Conservation (phyloP, 805 yeast species). For the Wickerhamiella occidentalis region DNA sequence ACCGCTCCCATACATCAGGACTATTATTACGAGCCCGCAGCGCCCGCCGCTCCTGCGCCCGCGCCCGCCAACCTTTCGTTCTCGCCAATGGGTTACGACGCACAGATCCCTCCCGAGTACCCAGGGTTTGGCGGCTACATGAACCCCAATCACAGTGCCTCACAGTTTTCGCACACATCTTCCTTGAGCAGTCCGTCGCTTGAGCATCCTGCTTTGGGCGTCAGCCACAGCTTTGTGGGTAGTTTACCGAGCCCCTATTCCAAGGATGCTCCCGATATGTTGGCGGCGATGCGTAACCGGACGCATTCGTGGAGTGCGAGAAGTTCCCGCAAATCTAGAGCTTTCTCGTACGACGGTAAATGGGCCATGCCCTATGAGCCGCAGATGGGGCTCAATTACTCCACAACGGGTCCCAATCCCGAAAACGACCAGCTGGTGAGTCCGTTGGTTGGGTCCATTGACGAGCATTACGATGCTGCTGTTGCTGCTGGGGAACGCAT, state of each 20-base stretch:
- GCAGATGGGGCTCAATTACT: background rate
- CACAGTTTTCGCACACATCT: background rate
- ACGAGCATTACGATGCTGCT: background rate
- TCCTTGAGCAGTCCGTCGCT: background rate
- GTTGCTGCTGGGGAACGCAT: background rate
- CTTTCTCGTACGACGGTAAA: background rate
- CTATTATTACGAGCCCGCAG: slow-evolving; percentile 3
- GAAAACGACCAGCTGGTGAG: background rate
- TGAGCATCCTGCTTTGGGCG: background rate
- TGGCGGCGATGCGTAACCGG: slow-evolving; percentile 6
- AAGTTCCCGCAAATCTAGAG: background rate
- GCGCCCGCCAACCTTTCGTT: too few relatives aligned
- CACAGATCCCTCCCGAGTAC: background rate
- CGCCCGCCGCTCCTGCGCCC: too few relatives aligned
- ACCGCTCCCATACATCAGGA: too few relatives aligned
- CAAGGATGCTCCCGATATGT: slow-evolving; percentile 6
- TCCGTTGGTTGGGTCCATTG: background rate
- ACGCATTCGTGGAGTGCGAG: background rate
- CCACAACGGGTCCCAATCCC: background rate
- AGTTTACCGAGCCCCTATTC: slow-evolving; percentile 7
- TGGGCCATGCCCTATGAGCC: slow-evolving; percentile 3
- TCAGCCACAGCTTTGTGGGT: background rate
- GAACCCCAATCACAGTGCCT: background rate
- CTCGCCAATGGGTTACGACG: background rate
- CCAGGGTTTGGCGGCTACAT: background rate